Evolutionary conservation across 2,329 filamentous ascomycete genomes (phyloP), one percentile per base, ranked within the genome.

Genomic region (Aspergillus arachidicola): DNA sequence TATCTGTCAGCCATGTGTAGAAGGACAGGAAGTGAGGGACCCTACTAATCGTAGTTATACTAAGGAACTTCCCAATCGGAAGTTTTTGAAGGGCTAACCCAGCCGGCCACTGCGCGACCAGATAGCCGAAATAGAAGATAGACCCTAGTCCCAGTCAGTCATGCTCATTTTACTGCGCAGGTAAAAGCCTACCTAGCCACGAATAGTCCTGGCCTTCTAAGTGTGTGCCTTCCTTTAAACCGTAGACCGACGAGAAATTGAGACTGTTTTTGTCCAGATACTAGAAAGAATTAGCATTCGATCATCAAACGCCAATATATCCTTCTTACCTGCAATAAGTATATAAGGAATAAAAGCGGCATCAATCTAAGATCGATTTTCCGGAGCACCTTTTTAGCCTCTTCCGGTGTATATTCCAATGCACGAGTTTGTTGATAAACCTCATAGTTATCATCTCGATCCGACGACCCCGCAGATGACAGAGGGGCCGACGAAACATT

Each of bases 341-440:
- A 88, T 0, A 84, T 87, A 32, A 84, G 67, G 63, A 87, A 87
- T 6, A 88, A 74, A 7, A 88, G 72, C 1, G 86, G 85, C 14
- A 88, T 83, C 23, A 89, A 74, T 7, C 76, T 77, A 60, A 75
- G 75, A 69, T 88, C 86, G 64, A 89, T 87, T 70, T 87, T 87
- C 30, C 81, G 77, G 41, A 88, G 62, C 2, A 86, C 81, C 7
- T 34, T 61, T 10, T 75, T 71, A 2, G 63, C 69, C 26, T 73
- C 71, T 21, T 71, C 64, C 1, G 62, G 34, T 4, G 68, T 71
- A 53, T 72, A 73, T 32, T 69, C 66, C 1, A 71, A 41, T 1
- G 66, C 71, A 45, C 55, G 61, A 16, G 66, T 53, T 41, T 69
- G 67, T 34, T 75, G 73, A 60, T 77, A 80, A 21, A 79, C 67